Evolutionary conservation across 139 green algal species (phyloP).

Genomic region (Dunaliella primolecta): DNA sequence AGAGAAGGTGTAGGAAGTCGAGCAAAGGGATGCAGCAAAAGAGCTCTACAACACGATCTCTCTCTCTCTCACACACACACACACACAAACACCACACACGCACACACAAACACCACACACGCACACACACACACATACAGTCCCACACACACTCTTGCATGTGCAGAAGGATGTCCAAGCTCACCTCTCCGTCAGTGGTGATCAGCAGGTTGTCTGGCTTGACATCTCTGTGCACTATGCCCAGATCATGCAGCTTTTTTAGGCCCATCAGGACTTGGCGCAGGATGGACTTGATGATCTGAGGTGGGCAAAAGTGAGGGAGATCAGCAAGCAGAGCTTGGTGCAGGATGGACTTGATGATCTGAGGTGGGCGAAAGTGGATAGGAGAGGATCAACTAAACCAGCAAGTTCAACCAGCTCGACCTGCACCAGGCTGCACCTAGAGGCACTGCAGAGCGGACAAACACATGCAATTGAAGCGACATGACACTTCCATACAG

Average conservation of each 20-base stretch:
- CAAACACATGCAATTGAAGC: neutral
- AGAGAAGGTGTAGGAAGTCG: neutral
- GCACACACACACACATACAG: no score
- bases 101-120: no score
- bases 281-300: slow-evolving; percentile 66
- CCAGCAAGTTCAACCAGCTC: neutral
- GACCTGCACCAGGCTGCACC: no score
- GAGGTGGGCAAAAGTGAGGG: no score
- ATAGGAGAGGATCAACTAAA: neutral
- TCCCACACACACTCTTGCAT: no score
- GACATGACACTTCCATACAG: no score
- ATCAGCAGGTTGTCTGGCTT: slow-evolving; percentile 84
- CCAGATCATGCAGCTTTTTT: slow-evolving; percentile 68
- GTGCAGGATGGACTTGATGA: slow-evolving; percentile 65
- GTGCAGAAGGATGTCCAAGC: neutral
- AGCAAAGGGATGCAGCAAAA: neutral
- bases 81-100: no score
- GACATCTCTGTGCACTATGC: slow-evolving; percentile 87
- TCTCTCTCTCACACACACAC: no score
- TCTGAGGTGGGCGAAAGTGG: no score
- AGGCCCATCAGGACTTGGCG: slow-evolving; percentile 57
- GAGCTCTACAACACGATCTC: no score
- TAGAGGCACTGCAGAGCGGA: no score
- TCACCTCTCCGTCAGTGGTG: slow-evolving; percentile 59
- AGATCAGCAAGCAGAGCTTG: slow-evolving; percentile 45